A percentile compares a stretch with the other conserved stretches of the same genome.
Evolutionary conservation across 2,329 filamentous ascomycete genomes (phyloP).

Genomic region (Cladosporium sp.): DNA sequence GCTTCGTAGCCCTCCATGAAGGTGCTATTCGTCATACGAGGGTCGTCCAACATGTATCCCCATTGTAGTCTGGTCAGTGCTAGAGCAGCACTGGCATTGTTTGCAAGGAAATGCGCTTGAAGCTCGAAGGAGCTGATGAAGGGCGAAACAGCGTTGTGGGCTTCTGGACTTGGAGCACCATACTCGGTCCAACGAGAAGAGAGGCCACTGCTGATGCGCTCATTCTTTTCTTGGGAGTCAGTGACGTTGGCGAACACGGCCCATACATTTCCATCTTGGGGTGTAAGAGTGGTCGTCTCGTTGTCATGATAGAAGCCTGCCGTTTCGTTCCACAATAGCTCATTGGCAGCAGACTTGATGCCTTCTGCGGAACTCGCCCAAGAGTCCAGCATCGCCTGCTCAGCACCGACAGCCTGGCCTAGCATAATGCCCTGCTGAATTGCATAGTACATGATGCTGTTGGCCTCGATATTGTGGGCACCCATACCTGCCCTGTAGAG

Average conservation of each 20-base stretch:
- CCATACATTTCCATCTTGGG: constrained; percentile 57
- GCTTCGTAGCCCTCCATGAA: constrained; percentile 46
- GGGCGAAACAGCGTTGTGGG: constrained; percentile 42
- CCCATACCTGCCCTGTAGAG: constrained; percentile 53
- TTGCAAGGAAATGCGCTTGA: constrained; percentile 45
- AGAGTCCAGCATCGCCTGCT: constrained; percentile 43
- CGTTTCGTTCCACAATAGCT: constrained; percentile 27
- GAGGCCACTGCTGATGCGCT: constrained; percentile 40
- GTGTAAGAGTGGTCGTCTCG: constrained; percentile 41
- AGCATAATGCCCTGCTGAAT: constrained; percentile 55
- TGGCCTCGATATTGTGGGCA: constrained; percentile 49
- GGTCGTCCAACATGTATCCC: constrained; percentile 44
- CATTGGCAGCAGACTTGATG: constrained; percentile 47
- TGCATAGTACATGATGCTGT: constrained; percentile 52
- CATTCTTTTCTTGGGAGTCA: constrained; percentile 28
- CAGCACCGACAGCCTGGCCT: constrained; percentile 46
- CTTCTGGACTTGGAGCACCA: constrained; percentile 49
- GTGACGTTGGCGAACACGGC: constrained; percentile 40
- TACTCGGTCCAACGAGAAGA: constrained; percentile 45
- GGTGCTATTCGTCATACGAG: constrained; percentile 46
- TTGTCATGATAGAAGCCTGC: constrained; percentile 42
- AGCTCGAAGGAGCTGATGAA: constrained; percentile 48
- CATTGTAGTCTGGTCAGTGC: constrained; percentile 45
- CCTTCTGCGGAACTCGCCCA: constrained; percentile 45
- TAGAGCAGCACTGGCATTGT: constrained; percentile 40